These are phyloP conservation scores for Entamoeba nuttalli DNA, from an alignment of 208 protist genomes.

Conservation along the genomic window DNA sequence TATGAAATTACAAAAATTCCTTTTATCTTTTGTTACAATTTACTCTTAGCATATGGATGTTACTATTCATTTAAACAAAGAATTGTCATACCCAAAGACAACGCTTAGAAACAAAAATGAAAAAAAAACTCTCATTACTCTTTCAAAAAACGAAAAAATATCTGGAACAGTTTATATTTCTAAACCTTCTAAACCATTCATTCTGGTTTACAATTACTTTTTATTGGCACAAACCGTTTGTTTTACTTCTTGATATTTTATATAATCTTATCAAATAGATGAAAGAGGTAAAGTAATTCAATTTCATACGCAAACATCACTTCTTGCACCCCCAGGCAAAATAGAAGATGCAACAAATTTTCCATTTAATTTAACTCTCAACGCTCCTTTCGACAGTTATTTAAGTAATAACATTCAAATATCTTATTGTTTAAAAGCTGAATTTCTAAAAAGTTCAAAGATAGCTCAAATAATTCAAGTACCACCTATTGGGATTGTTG, in stretches of 20 bases:
- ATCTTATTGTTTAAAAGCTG: neutral
- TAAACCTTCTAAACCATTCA: neutral
- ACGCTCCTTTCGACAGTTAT: neutral
- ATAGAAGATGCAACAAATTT: neutral
- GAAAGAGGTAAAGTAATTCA: neutral
- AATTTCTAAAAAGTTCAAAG: neutral
- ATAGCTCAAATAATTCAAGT: neutral
- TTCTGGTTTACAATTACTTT: neutral
- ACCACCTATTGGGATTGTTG: neutral
- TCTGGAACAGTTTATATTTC: neutral
- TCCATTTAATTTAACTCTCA: neutral
- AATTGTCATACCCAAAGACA: neutral
- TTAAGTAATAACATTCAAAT: neutral
- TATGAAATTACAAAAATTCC: neutral
- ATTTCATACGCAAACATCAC: neutral
- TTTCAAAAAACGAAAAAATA: neutral
- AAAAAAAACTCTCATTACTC: neutral
- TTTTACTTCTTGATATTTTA: neutral
- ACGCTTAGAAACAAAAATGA: neutral
- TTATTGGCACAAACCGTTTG: neutral
- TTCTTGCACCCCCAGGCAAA: neutral
- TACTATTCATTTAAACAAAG: neutral
- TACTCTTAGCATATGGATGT: neutral
- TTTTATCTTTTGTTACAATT: neutral
- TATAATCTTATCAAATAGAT: neutral